phyloP scores from a whole-genome alignment of 352 stramenopile genomes.

The Phytophthora cryptogea region DNA sequence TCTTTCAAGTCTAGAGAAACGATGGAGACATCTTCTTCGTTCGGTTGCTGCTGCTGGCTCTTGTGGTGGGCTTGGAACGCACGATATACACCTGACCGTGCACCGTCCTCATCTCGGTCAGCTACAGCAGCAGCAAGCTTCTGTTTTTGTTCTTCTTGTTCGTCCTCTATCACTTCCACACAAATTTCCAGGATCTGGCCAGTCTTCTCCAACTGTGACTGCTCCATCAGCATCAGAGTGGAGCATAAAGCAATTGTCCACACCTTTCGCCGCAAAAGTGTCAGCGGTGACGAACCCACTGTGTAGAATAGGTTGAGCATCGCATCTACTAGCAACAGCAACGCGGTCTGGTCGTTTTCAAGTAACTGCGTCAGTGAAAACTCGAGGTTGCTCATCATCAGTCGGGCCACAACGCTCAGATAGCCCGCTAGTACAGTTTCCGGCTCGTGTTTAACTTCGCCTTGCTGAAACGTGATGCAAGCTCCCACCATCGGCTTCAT shows the following conservation, averaged over 20 bases:
- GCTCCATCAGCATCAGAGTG: constrained; percentile 41
- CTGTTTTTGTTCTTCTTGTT: constrained; percentile 43
- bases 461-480: constrained; percentile 50
- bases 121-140: constrained; percentile 13
- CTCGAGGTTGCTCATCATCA: constrained; percentile 55
- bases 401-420: constrained; percentile 56
- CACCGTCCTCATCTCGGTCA: constrained; percentile 15
- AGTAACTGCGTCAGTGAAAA: constrained; percentile 55
- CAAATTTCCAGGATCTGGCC: constrained; percentile 72
- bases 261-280: constrained; percentile 59
- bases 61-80: constrained; percentile 50
- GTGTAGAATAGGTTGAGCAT: constrained; percentile 81
- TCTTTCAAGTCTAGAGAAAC: constrained; percentile 48
- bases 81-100: constrained; percentile 47
- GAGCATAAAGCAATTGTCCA: constrained; percentile 67
- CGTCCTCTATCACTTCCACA: constrained; percentile 72
- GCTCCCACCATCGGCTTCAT: constrained; percentile 50
- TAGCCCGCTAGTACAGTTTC: constrained; percentile 71
- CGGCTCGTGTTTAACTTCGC: constrained; percentile 43
- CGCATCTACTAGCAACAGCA: constrained; percentile 54
- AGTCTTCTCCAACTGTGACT: constrained; percentile 54
- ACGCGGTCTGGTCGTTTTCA: constrained; percentile 32
- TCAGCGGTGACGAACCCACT: constrained; percentile 62
- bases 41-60: constrained; percentile 28
- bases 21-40: constrained; percentile 44